Evolutionary conservation across 2,329 filamentous ascomycete genomes (phyloP).

Genomic region (Stagonosporopsis rhizophila): DNA sequence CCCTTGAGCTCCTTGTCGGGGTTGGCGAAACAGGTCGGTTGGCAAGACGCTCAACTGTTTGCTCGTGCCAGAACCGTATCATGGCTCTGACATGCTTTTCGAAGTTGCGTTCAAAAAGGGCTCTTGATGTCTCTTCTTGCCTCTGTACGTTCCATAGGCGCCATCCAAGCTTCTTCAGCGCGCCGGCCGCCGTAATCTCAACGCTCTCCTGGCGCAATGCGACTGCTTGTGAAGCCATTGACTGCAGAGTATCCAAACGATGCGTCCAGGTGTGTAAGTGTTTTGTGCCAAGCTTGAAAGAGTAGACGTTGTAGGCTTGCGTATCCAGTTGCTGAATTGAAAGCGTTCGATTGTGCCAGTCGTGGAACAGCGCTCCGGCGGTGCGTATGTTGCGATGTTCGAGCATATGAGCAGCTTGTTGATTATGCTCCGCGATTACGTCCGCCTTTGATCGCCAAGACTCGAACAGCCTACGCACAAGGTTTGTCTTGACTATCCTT

Average conservation of each 20-base stretch:
- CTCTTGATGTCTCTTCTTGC: slow-evolving; percentile 59
- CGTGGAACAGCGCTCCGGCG: slow-evolving; percentile 48
- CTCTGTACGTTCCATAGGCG: slow-evolving; percentile 62
- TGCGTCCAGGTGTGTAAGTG: slow-evolving; percentile 40
- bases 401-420: slow-evolving; percentile 43
- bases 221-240: slow-evolving; percentile 53
- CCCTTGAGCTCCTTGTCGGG: slow-evolving; percentile 19
- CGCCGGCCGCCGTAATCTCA: slow-evolving; percentile 55
- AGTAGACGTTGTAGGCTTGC: slow-evolving; percentile 36
- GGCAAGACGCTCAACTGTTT: slow-evolving; percentile 44
- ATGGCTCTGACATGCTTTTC: slow-evolving; percentile 63
- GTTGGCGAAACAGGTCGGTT: slow-evolving; percentile 35
- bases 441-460: slow-evolving; percentile 45
- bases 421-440: slow-evolving; percentile 24
- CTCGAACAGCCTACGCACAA: slow-evolving; percentile 54
- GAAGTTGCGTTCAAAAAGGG: slow-evolving; percentile 60
- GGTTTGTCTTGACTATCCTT: slow-evolving; percentile 60
- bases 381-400: slow-evolving; percentile 29
- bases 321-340: slow-evolving; percentile 24
- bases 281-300: slow-evolving; percentile 38
- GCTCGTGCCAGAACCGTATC: slow-evolving; percentile 62
- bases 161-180: slow-evolving; percentile 65
- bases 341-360: slow-evolving; percentile 53
- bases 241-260: slow-evolving; percentile 32
- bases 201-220: slow-evolving; percentile 56